Percentiles rank a stretch among this genome's conserved stretches.
phyloP scores from a whole-genome alignment of 2,329 filamentous ascomycete species.

The Arthrobotrys sphaeroides region DNA sequence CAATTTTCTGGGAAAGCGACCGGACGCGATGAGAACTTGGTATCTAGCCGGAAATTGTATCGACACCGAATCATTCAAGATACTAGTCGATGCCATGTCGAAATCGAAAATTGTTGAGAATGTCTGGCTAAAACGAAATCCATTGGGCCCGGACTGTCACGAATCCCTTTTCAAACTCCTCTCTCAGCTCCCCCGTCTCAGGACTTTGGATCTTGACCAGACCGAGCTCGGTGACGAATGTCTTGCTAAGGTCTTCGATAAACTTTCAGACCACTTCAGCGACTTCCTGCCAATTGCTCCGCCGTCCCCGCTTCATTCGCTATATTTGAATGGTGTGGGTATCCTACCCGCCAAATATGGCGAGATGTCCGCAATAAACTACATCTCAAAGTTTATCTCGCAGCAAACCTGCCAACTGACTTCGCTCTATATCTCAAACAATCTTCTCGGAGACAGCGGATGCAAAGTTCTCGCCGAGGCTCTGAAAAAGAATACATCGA shows the following conservation, averaged over 20 bases:
- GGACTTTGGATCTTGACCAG: slow-evolving; percentile 67
- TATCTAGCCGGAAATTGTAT: slow-evolving; percentile 69
- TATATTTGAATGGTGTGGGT: slow-evolving; percentile 47
- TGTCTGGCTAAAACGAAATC: slow-evolving; percentile 68
- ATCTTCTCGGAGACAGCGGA: slow-evolving; percentile 45
- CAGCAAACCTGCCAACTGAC: slow-evolving; percentile 52
- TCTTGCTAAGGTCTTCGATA: slow-evolving; percentile 63
- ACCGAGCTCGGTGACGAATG: slow-evolving; percentile 66
- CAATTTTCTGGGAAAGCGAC: slow-evolving; percentile 63
- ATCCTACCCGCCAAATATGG: slow-evolving; percentile 41
- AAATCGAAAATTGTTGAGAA: slow-evolving; percentile 64
- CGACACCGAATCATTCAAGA: slow-evolving; percentile 62
- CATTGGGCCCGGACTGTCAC: slow-evolving; percentile 62
- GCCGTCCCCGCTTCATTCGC: slow-evolving; percentile 38
- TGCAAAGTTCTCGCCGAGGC: slow-evolving; percentile 37
- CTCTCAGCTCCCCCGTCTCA: slow-evolving; percentile 62
- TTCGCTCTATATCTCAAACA: slow-evolving; percentile 45
- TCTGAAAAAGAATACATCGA: slow-evolving; percentile 56
- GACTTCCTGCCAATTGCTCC: slow-evolving; percentile 59
- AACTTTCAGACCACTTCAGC: slow-evolving; percentile 59
- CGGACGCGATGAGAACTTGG: slow-evolving; percentile 67
- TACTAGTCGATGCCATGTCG: slow-evolving; percentile 64
- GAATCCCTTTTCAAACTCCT: slow-evolving; percentile 64
- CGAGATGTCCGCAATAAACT: slow-evolving; percentile 38
- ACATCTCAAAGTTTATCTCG: slow-evolving; percentile 45